Conservation (phyloP, 768 basidiomycete species). For the Podaxis sp. region DNA sequence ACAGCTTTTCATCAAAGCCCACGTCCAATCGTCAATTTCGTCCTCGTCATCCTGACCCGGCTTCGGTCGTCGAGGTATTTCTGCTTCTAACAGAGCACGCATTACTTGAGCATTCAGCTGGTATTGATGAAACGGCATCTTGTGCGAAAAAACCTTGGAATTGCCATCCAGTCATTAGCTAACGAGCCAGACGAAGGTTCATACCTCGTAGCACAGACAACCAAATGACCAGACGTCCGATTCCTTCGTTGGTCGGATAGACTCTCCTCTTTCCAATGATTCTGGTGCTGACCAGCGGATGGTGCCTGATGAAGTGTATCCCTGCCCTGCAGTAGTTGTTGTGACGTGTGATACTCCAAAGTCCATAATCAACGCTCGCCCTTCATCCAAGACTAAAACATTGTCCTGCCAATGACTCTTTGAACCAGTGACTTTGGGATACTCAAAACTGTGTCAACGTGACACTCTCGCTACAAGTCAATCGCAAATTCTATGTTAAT, state of each 20-base stretch:
- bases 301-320: background rate
- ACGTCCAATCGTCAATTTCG: background rate
- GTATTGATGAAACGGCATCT: background rate
- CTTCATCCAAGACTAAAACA: background rate
- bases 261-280: background rate
- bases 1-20: background rate
- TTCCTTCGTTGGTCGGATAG: background rate
- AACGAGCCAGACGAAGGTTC: background rate
- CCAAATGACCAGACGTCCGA: background rate
- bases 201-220: background rate
- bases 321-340: background rate
- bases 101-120: background rate
- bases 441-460: too few species aligned
- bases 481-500: too few species aligned
- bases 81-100: background rate
- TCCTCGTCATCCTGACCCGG: background rate
- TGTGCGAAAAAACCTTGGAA: background rate
- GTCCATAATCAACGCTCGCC: background rate
- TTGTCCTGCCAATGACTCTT: background rate
- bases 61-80: background rate
- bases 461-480: too few species aligned
- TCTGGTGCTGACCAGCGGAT: background rate
- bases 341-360: background rate
- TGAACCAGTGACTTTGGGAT: background rate
- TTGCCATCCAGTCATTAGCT: background rate